phyloP scores from a whole-genome alignment of 75 land plant species.

The Pseudotsuga menziesii region DNA sequence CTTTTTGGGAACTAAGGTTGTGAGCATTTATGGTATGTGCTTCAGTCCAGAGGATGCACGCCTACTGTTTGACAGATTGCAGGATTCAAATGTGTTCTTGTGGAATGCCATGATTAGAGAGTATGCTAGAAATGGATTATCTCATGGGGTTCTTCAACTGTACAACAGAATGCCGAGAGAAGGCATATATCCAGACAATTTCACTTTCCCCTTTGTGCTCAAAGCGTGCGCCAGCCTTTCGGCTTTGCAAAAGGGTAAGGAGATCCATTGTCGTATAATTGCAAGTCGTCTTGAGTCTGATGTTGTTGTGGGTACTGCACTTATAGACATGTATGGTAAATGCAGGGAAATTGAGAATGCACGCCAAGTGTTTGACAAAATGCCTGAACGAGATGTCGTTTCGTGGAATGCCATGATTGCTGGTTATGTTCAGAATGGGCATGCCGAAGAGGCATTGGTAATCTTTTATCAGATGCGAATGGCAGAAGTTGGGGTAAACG shows the following conservation, averaged over 20 bases:
- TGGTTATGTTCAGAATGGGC: constrained; percentile 18
- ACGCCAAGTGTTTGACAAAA: constrained; percentile 14
- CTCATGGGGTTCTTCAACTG: constrained; percentile 60
- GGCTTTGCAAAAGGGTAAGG: constrained; percentile 38
- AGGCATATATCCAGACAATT: constrained; percentile 49
- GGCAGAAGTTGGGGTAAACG: constrained; percentile 26
- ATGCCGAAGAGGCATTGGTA: constrained; percentile 16
- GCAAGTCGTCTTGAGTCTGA: constrained; percentile 25
- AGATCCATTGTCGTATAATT: constrained; percentile 56
- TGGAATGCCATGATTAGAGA: constrained; percentile 71
- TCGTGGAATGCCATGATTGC: constrained; percentile 41
- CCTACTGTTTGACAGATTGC: constrained; percentile 56
- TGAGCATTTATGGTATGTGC: constrained; percentile 31
- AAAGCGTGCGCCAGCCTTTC: constrained; percentile 58
- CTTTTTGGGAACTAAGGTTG: constrained; percentile 49
- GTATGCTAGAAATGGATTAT: constrained; percentile 38
- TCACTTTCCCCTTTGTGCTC: constrained; percentile 54
- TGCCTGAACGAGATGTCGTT: constrained; percentile 23
- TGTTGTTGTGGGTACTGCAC: constrained; percentile 18
- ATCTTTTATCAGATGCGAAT: constrained; percentile 27
- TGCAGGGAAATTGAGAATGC: constrained; percentile 26
- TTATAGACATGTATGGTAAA: constrained; percentile 37
- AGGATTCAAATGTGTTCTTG: constrained; percentile 24
- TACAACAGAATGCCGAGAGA: constrained; percentile 61
- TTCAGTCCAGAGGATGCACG: constrained; percentile 45